phyloP scores from a whole-genome alignment of 768 basidiomycete species.

The Pleurotus ostreatus region DNA sequence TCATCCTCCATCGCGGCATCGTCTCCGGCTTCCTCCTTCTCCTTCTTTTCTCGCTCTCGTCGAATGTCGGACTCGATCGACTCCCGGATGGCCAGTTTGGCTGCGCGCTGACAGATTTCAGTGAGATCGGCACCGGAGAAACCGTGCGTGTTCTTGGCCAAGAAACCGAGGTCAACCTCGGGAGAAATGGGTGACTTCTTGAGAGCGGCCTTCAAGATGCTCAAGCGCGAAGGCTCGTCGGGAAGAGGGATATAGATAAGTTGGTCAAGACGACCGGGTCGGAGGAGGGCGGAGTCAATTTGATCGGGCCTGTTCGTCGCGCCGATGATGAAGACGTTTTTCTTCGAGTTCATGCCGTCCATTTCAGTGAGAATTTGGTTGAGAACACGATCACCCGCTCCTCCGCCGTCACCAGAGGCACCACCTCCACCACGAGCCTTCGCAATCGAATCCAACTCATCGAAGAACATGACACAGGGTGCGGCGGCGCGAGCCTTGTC shows the following conservation, averaged over 20 bases:
- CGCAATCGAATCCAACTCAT: constrained; percentile 98
- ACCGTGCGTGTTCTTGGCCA: constrained; percentile 91
- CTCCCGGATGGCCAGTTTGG: constrained; percentile 94
- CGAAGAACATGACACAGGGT: constrained; percentile 99
- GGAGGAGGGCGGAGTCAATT: constrained; percentile 88
- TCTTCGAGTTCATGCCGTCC: constrained; percentile 98
- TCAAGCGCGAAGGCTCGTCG: constrained; percentile 86
- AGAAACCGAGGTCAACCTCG: constrained; percentile 80
- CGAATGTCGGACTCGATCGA: constrained; percentile 92
- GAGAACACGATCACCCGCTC: constrained; percentile 95
- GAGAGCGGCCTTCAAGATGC: constrained; percentile 87
- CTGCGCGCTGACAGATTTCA: constrained; percentile 98
- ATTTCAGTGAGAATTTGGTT: constrained; percentile 98
- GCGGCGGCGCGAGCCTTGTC: constrained; percentile 99
- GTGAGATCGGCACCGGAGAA: constrained; percentile 99
- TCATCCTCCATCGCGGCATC: constrained; percentile 71
- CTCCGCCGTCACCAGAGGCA: constrained; percentile 84
- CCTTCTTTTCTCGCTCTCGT: constrained; percentile 71
- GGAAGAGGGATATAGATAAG: constrained; percentile 99
- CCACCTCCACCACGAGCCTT: constrained; percentile 90
- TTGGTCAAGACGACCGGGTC: constrained; percentile 98
- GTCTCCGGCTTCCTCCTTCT: constrained; percentile 69
- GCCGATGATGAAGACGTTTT: constrained; percentile 98
- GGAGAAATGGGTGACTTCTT: constrained; percentile 87
- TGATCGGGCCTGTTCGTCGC: constrained; percentile 97